A percentile compares a stretch with the other conserved stretches of the same genome.
Conservation (phyloP, 805 yeast species). For the Metschnikowia peoriensis region DNA sequence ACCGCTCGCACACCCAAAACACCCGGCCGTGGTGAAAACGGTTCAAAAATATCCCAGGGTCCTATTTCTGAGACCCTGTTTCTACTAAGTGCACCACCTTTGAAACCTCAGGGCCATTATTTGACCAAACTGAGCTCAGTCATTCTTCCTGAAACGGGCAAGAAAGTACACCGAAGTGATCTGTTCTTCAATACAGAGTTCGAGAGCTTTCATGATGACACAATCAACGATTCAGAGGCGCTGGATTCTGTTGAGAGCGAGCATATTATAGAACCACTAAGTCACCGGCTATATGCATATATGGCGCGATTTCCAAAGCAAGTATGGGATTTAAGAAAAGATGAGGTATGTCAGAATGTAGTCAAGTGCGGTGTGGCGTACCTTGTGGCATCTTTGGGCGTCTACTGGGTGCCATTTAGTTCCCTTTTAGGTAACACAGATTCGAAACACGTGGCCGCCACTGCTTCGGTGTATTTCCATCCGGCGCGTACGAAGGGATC, state of each 20-base stretch:
- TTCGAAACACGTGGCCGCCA: slow-evolving; percentile 78
- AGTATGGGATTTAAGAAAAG: not conserved
- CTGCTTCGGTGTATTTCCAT: slow-evolving; percentile 82
- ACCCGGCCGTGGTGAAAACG: not conserved
- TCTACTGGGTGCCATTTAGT: slow-evolving; percentile 53
- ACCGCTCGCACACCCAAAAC: not conserved
- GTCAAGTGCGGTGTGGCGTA: slow-evolving; percentile 75
- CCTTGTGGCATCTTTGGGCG: slow-evolving; percentile 68
- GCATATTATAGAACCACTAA: not conserved
- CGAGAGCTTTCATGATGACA: slow-evolving; percentile 22
- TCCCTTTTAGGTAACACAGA: slow-evolving; percentile 60
- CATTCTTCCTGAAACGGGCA: slow-evolving; percentile 39
- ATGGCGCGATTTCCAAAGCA: not conserved
- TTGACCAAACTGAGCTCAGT: slow-evolving; percentile 32
- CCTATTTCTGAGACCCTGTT: slow-evolving; percentile 5
- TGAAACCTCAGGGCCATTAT: not conserved
- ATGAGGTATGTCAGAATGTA: slow-evolving; percentile 30
- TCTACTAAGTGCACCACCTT: slow-evolving; percentile 6
- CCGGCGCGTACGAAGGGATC: slow-evolving; percentile 78
- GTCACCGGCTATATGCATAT: not conserved
- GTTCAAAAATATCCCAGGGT: not conserved
- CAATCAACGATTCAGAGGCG: slow-evolving; percentile 16
- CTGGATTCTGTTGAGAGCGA: slow-evolving; percentile 9
- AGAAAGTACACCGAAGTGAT: slow-evolving; percentile 34
- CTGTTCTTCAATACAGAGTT: slow-evolving; percentile 27